A percentile compares a stretch with the other conserved stretches of the same genome.
These are phyloP conservation scores for Backusella tuberculispora DNA, from an alignment of 192 early-diverging fungal genomes.

Conservation along the genomic window DNA sequence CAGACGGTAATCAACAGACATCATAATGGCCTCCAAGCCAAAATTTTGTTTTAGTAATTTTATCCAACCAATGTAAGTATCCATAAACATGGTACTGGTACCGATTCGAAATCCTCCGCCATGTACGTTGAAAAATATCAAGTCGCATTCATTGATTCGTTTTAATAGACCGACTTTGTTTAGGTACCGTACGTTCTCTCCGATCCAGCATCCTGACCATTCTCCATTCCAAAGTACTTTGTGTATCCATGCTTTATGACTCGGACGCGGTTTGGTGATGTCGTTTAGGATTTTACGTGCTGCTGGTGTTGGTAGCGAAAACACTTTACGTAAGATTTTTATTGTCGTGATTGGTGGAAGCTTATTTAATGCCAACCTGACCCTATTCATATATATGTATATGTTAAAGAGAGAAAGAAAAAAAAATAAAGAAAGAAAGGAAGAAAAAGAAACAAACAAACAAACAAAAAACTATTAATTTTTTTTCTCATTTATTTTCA, in stretches of 20 bases:
- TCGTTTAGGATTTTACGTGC: conserved; percentile 39
- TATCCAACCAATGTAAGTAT: conserved; percentile 39
- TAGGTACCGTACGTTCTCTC: conserved; percentile 27
- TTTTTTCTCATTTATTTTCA: background rate
- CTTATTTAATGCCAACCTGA: conserved; percentile 34
- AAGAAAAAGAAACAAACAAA: background rate
- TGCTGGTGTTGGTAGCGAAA: conserved; percentile 38
- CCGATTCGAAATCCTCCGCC: conserved; percentile 43
- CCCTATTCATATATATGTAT: conserved; percentile 25
- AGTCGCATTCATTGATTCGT: conserved; percentile 31
- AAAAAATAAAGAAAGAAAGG: background rate
- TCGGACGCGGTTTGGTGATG: conserved; percentile 32
- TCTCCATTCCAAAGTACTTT: conserved; percentile 33
- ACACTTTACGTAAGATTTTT: conserved; percentile 35
- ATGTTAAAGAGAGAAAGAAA: background rate
- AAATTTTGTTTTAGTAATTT: conserved; percentile 31
- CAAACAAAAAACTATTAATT: background rate
- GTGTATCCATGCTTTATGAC: conserved; percentile 35
- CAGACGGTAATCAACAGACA: conserved; percentile 41
- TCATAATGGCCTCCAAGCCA: conserved; percentile 35
- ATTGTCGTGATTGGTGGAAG: conserved; percentile 39
- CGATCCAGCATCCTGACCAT: conserved; percentile 46
- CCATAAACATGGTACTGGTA: conserved; percentile 39
- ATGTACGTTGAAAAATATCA: conserved; percentile 41
- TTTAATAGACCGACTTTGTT: conserved; percentile 19